A percentile compares a stretch with the other conserved stretches of the same genome.
Evolutionary conservation across 441 rosid species (phyloP).

Genomic region (Bocquillonia castaneifolia): DNA sequence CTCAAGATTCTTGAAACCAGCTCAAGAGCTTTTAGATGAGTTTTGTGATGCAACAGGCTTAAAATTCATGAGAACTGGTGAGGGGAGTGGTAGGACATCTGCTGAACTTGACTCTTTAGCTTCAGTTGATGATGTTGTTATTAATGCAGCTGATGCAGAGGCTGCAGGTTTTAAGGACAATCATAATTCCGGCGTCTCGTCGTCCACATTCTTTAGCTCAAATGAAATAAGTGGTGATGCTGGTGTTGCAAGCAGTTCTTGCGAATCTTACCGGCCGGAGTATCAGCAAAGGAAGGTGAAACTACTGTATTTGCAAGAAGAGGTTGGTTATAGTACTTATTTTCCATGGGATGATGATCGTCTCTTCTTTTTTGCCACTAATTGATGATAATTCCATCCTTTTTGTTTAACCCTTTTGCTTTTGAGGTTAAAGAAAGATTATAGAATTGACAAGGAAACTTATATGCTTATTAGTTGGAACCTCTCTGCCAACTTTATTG

Average conservation of each 20-base stretch:
- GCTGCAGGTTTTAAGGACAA: conserved; percentile 18
- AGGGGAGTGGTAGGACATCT: conserved; percentile 18
- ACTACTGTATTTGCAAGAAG: conserved; percentile 52
- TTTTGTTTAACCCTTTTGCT: conserved; percentile 8
- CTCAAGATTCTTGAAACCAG: conserved; percentile 54
- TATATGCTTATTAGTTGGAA: conserved; percentile 11
- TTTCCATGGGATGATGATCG: not conserved
- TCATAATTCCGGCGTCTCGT: conserved; percentile 20
- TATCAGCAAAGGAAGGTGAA: conserved; percentile 51
- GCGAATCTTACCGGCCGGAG: conserved; percentile 37
- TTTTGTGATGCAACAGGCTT: conserved; percentile 28
- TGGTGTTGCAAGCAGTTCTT: conserved; percentile 31
- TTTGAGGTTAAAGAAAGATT: conserved; percentile 7
- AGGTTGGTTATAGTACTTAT: conserved; percentile 36
- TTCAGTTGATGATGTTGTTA: conserved; percentile 15
- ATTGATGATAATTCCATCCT: not conserved
- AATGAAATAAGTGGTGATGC: conserved; percentile 27
- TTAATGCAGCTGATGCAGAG: conserved; percentile 18
- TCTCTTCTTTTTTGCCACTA: not conserved
- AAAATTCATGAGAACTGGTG: conserved; percentile 13
- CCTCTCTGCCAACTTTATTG: conserved; percentile 6
- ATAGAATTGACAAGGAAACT: conserved; percentile 1
- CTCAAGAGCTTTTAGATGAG: conserved; percentile 51
- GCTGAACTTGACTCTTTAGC: conserved; percentile 29
- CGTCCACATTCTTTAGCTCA: conserved; percentile 27